Percentiles rank a stretch among this genome's conserved stretches.
Evolutionary conservation across 441 rosid species (phyloP).

Genomic region (Mallotus japonicus): DNA sequence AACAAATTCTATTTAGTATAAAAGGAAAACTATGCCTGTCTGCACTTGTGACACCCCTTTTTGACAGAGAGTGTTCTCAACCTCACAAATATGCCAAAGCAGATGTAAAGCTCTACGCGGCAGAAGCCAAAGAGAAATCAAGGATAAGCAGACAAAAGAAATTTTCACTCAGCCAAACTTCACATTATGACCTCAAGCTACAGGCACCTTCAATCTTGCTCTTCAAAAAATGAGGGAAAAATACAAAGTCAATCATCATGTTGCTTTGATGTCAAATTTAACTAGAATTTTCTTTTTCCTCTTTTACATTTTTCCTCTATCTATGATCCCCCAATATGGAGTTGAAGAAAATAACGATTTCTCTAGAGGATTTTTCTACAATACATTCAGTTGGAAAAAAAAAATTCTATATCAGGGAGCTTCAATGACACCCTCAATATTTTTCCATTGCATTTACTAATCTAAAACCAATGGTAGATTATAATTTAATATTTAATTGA

Average conservation of each 20-base stretch:
- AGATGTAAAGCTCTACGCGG: background rate
- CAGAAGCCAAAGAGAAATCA: background rate
- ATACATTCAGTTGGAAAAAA: no score
- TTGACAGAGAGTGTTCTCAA: background rate
- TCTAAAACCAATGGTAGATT: no score
- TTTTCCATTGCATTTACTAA: no score
- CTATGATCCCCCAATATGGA: background rate
- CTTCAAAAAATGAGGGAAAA: background rate
- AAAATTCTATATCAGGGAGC: no score
- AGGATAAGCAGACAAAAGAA: background rate
- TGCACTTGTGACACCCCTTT: background rate
- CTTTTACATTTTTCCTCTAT: background rate
- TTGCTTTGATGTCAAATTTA: background rate
- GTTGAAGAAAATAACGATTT: background rate
- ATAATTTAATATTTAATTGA: no score
- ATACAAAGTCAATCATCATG: background rate
- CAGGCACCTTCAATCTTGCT: background rate
- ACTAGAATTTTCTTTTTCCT: background rate
- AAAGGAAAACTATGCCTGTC: no score
- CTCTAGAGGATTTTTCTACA: no score
- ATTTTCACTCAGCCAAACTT: background rate
- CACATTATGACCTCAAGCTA: background rate
- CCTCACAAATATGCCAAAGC: background rate
- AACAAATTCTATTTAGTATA: no score
- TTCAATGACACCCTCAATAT: no score